Evolutionary conservation across 495 filamentous ascomycete species (phyloP), one percentile per base, ranked within the genome.

Genomic region (Penicillium verhagenii): DNA sequence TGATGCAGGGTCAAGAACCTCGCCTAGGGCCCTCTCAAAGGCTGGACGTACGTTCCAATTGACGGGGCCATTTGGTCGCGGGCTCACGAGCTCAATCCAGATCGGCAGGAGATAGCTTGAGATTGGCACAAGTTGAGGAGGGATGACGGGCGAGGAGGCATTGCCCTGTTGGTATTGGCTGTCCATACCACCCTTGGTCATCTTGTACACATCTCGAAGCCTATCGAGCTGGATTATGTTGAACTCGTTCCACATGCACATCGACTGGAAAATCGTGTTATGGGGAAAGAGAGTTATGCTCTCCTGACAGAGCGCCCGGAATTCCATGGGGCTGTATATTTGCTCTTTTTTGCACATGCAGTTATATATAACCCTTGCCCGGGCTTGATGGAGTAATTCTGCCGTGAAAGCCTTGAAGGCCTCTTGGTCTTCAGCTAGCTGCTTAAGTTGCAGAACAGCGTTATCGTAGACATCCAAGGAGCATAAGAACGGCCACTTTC

Each of bases 211-310:
- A 6, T 76, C 75, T 19, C 89, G 82, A 37, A 94, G 79, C 29
- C 86, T 86, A 58, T 93, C 87, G 53, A 88, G 79, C 53, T 96
- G 80, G 29, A 80, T 82, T 18, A 88, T 76, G 5, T 83, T 77
- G 13, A 82, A 70, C 60, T 90, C 83, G 60, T 87, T 84, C 85
- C 85, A 91, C 9, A 80, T 75, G 65, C 86, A 86, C 13, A 92
- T 73, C 14, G 80, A 72, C 47, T 93, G 79, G 57, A 96, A 87
- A 31, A 91, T 79, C 1, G 86, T 90, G 73, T 96, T 96, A 25
- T 79, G 73, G 0, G 91, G 91, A 68, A 88, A 96, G 10, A 74
- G 59, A 4, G 54, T 48, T 26, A 94, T 69, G 56, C 84, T 86
- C 24, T 80, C 65, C 6, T 72, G 58, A 3, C 96, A 75, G 4